phyloP scores from a whole-genome alignment of 148 eudicot genomes.

The Rhododendron vialii region DNA sequence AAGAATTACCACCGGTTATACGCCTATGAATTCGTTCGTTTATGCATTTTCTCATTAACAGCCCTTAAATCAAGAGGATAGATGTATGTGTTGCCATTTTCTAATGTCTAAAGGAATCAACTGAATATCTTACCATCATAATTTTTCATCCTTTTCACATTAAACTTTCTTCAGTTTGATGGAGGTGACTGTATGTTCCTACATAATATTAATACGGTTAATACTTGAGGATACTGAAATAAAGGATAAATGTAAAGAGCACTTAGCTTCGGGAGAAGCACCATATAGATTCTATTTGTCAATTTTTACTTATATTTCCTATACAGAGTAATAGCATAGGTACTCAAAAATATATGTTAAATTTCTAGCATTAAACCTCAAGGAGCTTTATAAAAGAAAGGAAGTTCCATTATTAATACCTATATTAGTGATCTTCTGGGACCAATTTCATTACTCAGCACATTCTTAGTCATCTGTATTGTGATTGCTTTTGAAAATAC shows the following conservation, averaged over 20 bases:
- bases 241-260: not conserved
- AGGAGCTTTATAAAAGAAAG: not conserved
- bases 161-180: not conserved
- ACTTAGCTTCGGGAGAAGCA: not conserved
- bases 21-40: not conserved
- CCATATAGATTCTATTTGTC: not conserved
- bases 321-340: not conserved
- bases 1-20: not conserved
- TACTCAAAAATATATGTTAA: not conserved
- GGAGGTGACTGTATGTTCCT: not conserved
- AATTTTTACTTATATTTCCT: not conserved
- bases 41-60: not conserved
- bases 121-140: not conserved
- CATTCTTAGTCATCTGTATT: not conserved
- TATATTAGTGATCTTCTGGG: not conserved
- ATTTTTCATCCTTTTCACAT: not conserved
- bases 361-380: not conserved
- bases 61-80: not conserved
- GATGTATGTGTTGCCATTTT: not conserved
- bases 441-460: not conserved
- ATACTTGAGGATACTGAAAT: not conserved
- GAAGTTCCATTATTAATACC: not conserved
- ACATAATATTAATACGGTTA: not conserved
- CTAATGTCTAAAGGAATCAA: not conserved
- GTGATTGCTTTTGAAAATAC: not conserved